Percentiles rank a stretch among this genome's conserved stretches.
Conservation (phyloP, 2,329 filamentous ascomycete genomes). For the Mycosphaerelloides madeirae region DNA sequence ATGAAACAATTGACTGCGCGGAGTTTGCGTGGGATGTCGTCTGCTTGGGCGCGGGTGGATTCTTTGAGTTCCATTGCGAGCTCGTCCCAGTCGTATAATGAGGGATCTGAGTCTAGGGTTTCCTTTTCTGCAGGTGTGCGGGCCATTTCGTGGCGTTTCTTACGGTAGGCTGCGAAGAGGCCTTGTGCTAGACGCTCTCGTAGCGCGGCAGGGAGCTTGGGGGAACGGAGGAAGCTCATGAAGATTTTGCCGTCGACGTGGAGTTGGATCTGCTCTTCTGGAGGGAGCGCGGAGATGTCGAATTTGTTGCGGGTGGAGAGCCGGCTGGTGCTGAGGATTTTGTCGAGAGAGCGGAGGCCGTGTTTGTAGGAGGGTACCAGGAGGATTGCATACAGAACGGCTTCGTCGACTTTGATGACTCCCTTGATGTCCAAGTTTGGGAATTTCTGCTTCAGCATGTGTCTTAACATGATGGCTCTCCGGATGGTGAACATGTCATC, state of each 20-base stretch:
- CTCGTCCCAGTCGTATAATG: constrained; percentile 34
- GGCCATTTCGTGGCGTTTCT: constrained; percentile 28
- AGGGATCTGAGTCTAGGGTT: constrained; percentile 28
- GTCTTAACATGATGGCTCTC: constrained; percentile 31
- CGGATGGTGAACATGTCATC: constrained; percentile 31
- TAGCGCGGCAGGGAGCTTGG: constrained; percentile 29
- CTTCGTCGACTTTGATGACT: constrained; percentile 32
- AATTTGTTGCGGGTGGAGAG: constrained; percentile 31
- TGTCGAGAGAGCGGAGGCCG: constrained; percentile 31
- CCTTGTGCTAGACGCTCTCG: constrained; percentile 32
- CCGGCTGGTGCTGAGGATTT: constrained; percentile 32
- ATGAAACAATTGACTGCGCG: constrained; percentile 34
- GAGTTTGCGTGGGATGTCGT: constrained; percentile 34
- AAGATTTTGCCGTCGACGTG: constrained; percentile 34
- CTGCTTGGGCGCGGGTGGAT: constrained; percentile 32
- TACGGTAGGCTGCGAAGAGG: constrained; percentile 33
- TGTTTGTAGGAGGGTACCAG: constrained; percentile 33
- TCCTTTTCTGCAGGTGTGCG: constrained; percentile 24
- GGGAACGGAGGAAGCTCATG: constrained; percentile 32
- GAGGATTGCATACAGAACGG: constrained; percentile 31
- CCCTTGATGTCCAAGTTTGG: constrained; percentile 29
- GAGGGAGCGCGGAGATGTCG: constrained; percentile 31
- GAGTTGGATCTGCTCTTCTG: constrained; percentile 33
- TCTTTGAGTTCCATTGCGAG: constrained; percentile 32
- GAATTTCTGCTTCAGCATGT: constrained; percentile 29